Evolutionary conservation across 2,329 filamentous ascomycete genomes (phyloP), one percentile per base, ranked within the genome.

Genomic region (Beauveria asiatica): DNA sequence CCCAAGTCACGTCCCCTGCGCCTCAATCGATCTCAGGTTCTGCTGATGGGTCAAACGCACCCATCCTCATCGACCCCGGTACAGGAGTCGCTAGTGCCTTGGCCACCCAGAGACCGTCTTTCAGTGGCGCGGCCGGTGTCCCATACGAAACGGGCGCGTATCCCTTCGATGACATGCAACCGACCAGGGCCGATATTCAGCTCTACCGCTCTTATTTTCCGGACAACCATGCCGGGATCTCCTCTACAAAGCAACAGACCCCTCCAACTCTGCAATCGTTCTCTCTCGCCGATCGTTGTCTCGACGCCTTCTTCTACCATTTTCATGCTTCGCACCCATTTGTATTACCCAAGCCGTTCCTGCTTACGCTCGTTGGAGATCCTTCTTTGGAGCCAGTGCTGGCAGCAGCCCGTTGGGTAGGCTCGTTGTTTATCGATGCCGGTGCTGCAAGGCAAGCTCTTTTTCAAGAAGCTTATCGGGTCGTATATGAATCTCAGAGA

Each of bases 301-400:
- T 84, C 33, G 80, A 84, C 58, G 78, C 81, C 0, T 85, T 83
- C 67, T 85, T 84, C 64, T 76, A 76, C 62, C 76, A 81, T 65
- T 86, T 86, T 65, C 79, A 82, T 63, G 76, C 78, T 10, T 77
- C 78, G 3, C 83, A 85, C 65, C 84, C 83, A 2, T 81, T 85
- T 65, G 76, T 80, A 23, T 73, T 85, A 30, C 83, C 83, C 2
- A 81, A 78, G 64, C 73, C 79, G 6, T 72, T 76, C 53, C 72
- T 86, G 27, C 67, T 81, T 48, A 76, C 75, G 55, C 66, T 82
- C 33, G 70, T 78, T 7, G 78, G 80, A 57, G 78, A 83, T 53
- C 74, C 72, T 27, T 70, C 78, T 27, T 64, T 83, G 13, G 74
- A 77, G 57, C 76, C 79, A 58, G 72, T 85, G 25, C 64, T 83